Conservation (phyloP, 768 basidiomycete genomes). For the Mycena sanguinolenta region DNA sequence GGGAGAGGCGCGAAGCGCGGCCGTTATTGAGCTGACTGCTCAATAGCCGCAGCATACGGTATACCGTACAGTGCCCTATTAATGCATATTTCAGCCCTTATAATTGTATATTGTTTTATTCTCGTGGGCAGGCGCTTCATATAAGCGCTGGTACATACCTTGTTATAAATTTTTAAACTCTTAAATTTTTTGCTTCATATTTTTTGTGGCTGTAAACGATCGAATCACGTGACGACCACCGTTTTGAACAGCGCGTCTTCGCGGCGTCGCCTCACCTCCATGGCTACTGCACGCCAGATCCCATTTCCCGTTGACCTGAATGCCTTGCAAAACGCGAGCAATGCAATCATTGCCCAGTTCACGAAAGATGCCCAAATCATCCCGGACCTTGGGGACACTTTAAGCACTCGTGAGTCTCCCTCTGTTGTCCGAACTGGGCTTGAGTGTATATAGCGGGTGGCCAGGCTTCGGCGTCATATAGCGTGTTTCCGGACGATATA, state of each 20-base stretch:
- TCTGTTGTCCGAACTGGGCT: conserved; percentile 3
- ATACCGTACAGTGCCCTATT: not conserved
- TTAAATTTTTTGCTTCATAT: not conserved
- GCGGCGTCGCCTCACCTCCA: not conserved
- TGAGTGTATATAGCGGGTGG: conserved; percentile 63
- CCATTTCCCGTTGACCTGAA: conserved; percentile 66
- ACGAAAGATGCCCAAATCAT: conserved; percentile 80
- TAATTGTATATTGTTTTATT: not conserved
- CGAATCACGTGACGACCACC: not conserved
- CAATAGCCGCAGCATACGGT: not conserved
- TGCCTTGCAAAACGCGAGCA: conserved; percentile 75
- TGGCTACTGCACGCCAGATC: conserved; percentile 40
- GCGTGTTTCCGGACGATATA: conserved; percentile 81
- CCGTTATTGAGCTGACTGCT: conserved; percentile 3
- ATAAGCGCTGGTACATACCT: too few relatives aligned
- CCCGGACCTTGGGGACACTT: conserved; percentile 80
- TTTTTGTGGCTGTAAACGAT: conserved; percentile 1
- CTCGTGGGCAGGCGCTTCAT: too few relatives aligned
- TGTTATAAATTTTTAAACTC: too few relatives aligned
- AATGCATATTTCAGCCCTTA: not conserved
- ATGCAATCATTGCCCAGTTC: conserved; percentile 76
- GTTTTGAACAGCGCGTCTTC: conserved; percentile 2
- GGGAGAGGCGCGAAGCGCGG: conserved; percentile 27
- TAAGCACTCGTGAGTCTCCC: conserved; percentile 66
- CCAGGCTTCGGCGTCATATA: conserved; percentile 83